These are phyloP conservation scores for Mycena rosella DNA, from an alignment of 768 basidiomycete species.

Conservation along the genomic window DNA sequence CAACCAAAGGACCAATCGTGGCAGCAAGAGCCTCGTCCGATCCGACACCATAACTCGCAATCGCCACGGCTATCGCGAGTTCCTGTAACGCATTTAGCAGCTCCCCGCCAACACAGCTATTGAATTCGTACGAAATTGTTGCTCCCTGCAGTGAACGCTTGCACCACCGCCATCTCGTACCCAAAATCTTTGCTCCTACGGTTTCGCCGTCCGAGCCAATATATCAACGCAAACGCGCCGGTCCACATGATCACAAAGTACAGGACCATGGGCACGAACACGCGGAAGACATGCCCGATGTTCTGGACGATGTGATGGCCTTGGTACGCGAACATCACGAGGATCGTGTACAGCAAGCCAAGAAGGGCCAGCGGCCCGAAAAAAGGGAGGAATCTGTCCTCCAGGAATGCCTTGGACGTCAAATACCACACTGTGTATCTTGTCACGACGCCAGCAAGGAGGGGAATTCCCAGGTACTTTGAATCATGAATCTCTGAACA, in stretches of 20 bases:
- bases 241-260: constrained; percentile 88
- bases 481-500: not conserved
- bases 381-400: constrained; percentile 70
- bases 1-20: constrained; percentile 82
- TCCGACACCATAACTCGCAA: constrained; percentile 81
- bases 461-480: constrained; percentile 77
- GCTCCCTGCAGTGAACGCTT: constrained; percentile 83
- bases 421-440: constrained; percentile 65
- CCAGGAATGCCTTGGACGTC: constrained; percentile 61
- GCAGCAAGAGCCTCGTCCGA: constrained; percentile 87
- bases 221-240: constrained; percentile 69
- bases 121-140: constrained; percentile 75
- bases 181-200: constrained; percentile 42
- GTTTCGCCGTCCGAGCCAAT: constrained; percentile 53
- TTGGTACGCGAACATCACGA: constrained; percentile 81
- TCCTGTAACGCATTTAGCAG: constrained; percentile 56
- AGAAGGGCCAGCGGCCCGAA: constrained; percentile 79
- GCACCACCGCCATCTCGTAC: constrained; percentile 82
- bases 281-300: constrained; percentile 82
- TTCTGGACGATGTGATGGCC: constrained; percentile 78
- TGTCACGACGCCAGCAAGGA: constrained; percentile 78
- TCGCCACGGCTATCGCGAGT: constrained; percentile 85
- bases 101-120: not conserved
- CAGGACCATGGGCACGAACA: constrained; percentile 82
- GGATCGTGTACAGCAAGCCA: constrained; percentile 85